Conservation (phyloP, 2,329 filamentous ascomycete genomes). For the Colletotrichum paranaense region DNA sequence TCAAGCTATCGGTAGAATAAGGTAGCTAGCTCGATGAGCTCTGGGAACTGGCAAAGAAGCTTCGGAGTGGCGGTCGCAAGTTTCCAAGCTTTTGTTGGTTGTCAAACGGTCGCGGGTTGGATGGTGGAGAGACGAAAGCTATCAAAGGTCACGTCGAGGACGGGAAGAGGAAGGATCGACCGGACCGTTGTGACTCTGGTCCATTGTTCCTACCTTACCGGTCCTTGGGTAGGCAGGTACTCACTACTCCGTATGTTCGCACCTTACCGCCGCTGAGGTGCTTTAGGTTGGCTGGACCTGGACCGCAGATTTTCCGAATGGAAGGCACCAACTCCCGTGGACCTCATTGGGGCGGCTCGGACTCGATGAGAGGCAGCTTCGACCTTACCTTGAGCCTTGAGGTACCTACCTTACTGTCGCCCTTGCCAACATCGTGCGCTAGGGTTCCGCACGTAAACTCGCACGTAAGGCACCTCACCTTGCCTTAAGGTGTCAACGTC, state of each 20-base stretch:
- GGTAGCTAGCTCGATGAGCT: not conserved
- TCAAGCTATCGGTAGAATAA: not conserved
- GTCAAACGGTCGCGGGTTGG: not conserved
- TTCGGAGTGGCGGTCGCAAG: not conserved
- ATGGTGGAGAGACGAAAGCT: not conserved
- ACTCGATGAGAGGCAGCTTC: not conserved
- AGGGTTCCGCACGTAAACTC: too few relatives aligned
- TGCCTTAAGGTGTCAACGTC: too few relatives aligned
- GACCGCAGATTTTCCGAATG: not conserved
- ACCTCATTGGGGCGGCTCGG: not conserved
- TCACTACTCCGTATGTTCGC: too few relatives aligned
- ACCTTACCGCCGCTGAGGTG: not conserved
- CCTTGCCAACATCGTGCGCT: too few relatives aligned
- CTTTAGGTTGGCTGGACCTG: not conserved
- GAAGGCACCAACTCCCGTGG: not conserved
- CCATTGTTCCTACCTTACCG: not conserved
- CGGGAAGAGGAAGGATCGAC: conserved; percentile 10
- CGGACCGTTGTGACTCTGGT: conserved; percentile 4
- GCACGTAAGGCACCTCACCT: too few relatives aligned
- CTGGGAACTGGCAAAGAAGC: not conserved
- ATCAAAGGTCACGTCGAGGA: not conserved
- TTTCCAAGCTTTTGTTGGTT: not conserved
- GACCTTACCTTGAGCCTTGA: too few relatives aligned
- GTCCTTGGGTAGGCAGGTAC: not conserved
- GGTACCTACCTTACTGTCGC: too few relatives aligned